A percentile compares a stretch with the other conserved stretches of the same genome.
Conservation (phyloP, 2,329 filamentous ascomycete species). For the Ceratocystiopsis minuta region DNA sequence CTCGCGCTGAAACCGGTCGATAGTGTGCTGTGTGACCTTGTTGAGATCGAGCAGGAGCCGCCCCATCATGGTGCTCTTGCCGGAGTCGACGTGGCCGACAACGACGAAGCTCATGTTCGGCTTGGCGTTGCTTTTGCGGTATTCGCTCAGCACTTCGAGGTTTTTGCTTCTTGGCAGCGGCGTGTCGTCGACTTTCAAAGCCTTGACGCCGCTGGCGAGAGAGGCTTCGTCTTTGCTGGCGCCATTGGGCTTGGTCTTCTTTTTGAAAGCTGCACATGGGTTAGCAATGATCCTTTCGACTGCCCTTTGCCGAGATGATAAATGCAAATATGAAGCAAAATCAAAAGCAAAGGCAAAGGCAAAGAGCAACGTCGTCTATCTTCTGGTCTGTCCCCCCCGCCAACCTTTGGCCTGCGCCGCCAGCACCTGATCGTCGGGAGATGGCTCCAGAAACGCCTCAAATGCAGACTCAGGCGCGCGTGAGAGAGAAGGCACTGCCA, state of each 20-base stretch:
- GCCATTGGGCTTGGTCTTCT: constrained; percentile 20
- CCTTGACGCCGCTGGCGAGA: constrained; percentile 18
- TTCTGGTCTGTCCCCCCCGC: constrained; percentile 30
- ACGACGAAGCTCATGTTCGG: constrained; percentile 81
- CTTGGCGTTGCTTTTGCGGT: constrained; percentile 56
- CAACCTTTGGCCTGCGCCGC: constrained; percentile 82
- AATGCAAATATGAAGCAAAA: constrained; percentile 5
- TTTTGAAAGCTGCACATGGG: constrained; percentile 29
- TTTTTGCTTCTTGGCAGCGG: constrained; percentile 55
- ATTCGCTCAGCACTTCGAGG: constrained; percentile 68
- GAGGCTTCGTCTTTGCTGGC: constrained; percentile 3
- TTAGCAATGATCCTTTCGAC: too few relatives aligned
- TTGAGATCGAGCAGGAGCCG: constrained; percentile 78
- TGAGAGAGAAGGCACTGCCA: constrained; percentile 31
- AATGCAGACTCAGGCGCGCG: constrained; percentile 25
- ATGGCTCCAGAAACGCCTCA: constrained; percentile 61
- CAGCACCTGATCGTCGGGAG: constrained; percentile 78
- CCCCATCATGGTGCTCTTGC: constrained; percentile 95
- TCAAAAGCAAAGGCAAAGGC: not conserved
- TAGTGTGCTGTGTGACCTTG: constrained; percentile 69
- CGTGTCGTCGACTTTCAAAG: constrained; percentile 27
- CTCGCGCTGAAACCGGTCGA: constrained; percentile 77
- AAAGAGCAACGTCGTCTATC: not conserved
- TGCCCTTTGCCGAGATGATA: too few relatives aligned
- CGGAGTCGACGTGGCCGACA: constrained; percentile 90